A percentile compares a stretch with the other conserved stretches of the same genome.
Evolutionary conservation across 1,284 basidiomycete genomes (phyloP).

Genomic region (Trichosporon sp.): DNA sequence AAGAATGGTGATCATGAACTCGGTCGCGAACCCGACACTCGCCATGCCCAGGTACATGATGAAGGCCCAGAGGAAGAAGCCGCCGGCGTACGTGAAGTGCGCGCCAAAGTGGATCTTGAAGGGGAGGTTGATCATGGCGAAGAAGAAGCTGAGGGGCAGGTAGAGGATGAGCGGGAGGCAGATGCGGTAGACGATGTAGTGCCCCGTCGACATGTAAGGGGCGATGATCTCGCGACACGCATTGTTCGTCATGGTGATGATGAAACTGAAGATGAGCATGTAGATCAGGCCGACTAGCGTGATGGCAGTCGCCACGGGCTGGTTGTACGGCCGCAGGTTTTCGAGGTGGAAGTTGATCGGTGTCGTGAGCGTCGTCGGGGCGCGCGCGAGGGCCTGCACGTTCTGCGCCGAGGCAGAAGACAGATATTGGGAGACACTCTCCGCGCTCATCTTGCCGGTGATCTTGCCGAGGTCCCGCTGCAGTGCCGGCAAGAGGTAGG

Average conservation of each 20-base stretch:
- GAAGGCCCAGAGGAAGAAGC: constrained; percentile 77
- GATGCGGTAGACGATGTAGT: constrained; percentile 65
- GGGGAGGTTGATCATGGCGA: constrained; percentile 65
- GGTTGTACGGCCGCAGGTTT: constrained; percentile 67
- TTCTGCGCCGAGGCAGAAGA: constrained; percentile 48
- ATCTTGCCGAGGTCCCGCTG: constrained; percentile 39
- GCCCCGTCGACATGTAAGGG: constrained; percentile 61
- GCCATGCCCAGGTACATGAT: constrained; percentile 62
- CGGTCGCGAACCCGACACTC: constrained; percentile 62
- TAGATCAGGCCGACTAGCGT: constrained; percentile 71
- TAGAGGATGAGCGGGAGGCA: constrained; percentile 63
- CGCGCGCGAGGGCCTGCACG: constrained; percentile 60
- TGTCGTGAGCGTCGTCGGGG: constrained; percentile 64
- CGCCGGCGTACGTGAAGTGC: constrained; percentile 59
- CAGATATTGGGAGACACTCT: constrained; percentile 43
- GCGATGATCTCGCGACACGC: constrained; percentile 57
- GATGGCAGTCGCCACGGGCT: constrained; percentile 71
- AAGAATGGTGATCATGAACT: constrained; percentile 57
- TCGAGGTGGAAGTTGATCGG: constrained; percentile 62
- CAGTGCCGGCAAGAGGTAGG: constrained; percentile 51
- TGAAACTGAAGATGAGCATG: constrained; percentile 62
- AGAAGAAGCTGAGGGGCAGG: constrained; percentile 66
- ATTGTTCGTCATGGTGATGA: constrained; percentile 58
- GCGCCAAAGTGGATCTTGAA: constrained; percentile 63
- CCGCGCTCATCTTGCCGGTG: constrained; percentile 38